Evolutionary conservation across 1,139 yeast genomes (phyloP).

Genomic region (Candida sp.): DNA sequence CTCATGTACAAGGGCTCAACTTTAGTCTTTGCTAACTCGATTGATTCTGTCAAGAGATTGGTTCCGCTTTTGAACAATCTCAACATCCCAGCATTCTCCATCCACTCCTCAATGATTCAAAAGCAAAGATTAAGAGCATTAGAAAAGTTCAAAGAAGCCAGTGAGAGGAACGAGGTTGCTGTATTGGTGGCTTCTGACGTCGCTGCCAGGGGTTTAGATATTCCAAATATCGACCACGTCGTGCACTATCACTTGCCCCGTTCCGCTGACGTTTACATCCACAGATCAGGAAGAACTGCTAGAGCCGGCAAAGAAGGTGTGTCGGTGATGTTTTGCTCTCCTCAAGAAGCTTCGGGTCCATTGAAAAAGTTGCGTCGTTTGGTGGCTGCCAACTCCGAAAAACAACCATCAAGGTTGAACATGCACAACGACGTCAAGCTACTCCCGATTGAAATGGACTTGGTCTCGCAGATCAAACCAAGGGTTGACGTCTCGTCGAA

Average conservation of each 20-base stretch:
- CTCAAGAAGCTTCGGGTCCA: conserved; percentile 93
- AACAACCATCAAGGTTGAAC: conserved; percentile 22
- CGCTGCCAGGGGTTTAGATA: conserved; percentile 98
- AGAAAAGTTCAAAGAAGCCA: conserved; percentile 69
- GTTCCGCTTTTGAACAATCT: conserved; percentile 77
- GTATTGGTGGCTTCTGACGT: conserved; percentile 95
- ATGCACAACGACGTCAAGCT: conserved; percentile 64
- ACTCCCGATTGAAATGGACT: conserved; percentile 78
- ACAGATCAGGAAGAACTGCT: conserved; percentile 98
- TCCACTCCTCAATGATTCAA: conserved; percentile 96
- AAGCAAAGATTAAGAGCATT: conserved; percentile 87
- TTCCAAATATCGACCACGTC: conserved; percentile 90
- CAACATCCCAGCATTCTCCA: conserved; percentile 73
- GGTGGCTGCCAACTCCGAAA: conserved; percentile 43
- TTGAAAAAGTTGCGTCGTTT: conserved; percentile 73
- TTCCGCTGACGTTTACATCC: conserved; percentile 93
- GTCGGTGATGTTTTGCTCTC: conserved; percentile 89
- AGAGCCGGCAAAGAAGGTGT: conserved; percentile 97
- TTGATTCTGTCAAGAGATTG: conserved; percentile 89
- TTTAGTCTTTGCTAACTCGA: conserved; percentile 90
- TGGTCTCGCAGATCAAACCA: conserved; percentile 70
- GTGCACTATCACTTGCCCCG: conserved; percentile 96
- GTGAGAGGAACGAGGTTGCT: conserved; percentile 55
- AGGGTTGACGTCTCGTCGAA: conserved; percentile 72
- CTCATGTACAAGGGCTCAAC: conserved; percentile 90